Evolutionary conservation across 2,329 filamentous ascomycete species (phyloP).

Genomic region (Talaromyces funiculosus): DNA sequence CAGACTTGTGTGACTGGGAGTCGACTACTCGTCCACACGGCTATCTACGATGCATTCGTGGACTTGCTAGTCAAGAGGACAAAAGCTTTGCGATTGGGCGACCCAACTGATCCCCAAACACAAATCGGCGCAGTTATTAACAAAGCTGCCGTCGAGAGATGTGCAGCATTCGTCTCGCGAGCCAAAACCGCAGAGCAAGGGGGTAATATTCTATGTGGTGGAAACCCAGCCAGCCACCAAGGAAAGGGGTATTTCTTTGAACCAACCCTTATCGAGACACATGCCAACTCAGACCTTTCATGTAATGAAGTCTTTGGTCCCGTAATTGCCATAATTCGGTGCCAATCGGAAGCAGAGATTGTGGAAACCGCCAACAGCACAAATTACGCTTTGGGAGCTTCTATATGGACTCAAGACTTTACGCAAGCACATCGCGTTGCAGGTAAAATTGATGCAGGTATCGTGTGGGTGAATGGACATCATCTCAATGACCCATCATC

Average conservation of each 20-base stretch:
- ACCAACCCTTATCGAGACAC: constrained; percentile 42
- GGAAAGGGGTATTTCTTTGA: constrained; percentile 51
- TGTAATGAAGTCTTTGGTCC: constrained; percentile 48
- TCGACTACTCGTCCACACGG: constrained; percentile 47
- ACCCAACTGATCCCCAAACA: constrained; percentile 51
- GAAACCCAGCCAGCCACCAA: constrained; percentile 45
- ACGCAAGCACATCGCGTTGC: constrained; percentile 45
- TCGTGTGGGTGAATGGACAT: constrained; percentile 50
- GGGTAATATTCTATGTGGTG: constrained; percentile 43
- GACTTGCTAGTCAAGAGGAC: constrained; percentile 43
- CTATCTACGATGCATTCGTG: constrained; percentile 37
- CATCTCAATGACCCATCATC: constrained; percentile 68
- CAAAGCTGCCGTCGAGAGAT: constrained; percentile 34
- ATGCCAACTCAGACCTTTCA: constrained; percentile 21
- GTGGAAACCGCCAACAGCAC: constrained; percentile 46
- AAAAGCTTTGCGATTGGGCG: constrained; percentile 51
- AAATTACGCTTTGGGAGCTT: constrained; percentile 47
- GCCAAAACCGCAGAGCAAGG: constrained; percentile 33
- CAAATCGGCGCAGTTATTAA: constrained; percentile 63
- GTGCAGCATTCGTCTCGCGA: constrained; percentile 32
- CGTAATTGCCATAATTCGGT: constrained; percentile 46
- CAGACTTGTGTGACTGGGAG: constrained; percentile 55
- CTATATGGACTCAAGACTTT: constrained; percentile 48
- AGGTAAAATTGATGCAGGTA: constrained; percentile 44
- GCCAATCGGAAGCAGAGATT: constrained; percentile 44